These are phyloP conservation scores for Aureobasidium sp. DNA, from an alignment of 2,329 filamentous ascomycete species.

Conservation along the genomic window DNA sequence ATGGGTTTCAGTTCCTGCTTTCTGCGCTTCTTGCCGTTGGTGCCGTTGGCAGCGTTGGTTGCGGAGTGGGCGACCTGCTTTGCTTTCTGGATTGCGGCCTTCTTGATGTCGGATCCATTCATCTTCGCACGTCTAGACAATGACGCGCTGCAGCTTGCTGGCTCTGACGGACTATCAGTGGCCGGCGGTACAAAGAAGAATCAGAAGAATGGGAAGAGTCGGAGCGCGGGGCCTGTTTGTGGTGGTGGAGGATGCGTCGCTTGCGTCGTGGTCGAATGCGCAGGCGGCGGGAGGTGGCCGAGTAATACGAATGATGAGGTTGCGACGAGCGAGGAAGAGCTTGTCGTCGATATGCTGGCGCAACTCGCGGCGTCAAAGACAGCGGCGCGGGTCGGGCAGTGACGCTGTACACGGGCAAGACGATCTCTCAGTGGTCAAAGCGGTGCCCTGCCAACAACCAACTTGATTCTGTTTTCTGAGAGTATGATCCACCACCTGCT, in stretches of 20 bases:
- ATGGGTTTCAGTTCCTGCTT: slow-evolving; percentile 66
- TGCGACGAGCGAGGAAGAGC: not conserved
- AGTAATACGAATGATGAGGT: not conserved
- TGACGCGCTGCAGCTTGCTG: not conserved
- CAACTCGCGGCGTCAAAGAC: slow-evolving; percentile 7
- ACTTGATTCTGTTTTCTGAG: not conserved
- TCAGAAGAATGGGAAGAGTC: slow-evolving; percentile 1
- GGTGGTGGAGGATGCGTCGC: not conserved
- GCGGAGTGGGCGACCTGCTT: slow-evolving; percentile 55
- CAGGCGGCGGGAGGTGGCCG: not conserved
- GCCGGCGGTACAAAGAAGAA: not conserved
- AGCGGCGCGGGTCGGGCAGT: not conserved
- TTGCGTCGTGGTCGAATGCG: not conserved
- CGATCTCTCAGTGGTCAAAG: not conserved
- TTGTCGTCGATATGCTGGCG: not conserved
- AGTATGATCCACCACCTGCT: not conserved
- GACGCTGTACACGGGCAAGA: not conserved
- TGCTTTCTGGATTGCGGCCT: slow-evolving; percentile 57
- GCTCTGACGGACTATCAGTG: not conserved
- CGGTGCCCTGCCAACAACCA: not conserved
- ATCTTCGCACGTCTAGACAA: slow-evolving; percentile 29
- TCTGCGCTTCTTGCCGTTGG: slow-evolving; percentile 60
- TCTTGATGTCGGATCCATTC: slow-evolving; percentile 57
- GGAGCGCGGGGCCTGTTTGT: not conserved
- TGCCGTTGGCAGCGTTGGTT: slow-evolving; percentile 37